Conservation (phyloP, 345 rosid species). For the Eucalyptus lansdowneana region DNA sequence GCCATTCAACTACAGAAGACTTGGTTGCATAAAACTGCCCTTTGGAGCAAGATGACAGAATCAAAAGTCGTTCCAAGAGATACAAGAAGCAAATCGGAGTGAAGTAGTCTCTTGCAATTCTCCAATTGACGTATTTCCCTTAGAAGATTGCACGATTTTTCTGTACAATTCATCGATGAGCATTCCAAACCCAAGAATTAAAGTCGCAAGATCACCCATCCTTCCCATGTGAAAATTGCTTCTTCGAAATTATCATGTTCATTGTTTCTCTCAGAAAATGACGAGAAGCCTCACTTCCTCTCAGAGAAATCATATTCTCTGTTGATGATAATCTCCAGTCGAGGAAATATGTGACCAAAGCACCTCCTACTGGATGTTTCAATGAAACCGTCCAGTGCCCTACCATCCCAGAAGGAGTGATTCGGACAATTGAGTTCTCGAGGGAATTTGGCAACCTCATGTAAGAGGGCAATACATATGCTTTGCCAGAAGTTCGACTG, state of each 20-base stretch:
- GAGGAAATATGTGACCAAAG: conserved; percentile 14
- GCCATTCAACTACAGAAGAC: conserved; percentile 26
- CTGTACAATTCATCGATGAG: not conserved
- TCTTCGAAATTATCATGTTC: not conserved
- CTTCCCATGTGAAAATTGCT: conserved; percentile 11
- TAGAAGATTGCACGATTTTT: not conserved
- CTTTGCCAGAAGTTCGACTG: not conserved
- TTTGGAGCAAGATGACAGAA: not conserved
- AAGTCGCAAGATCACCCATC: conserved; percentile 12
- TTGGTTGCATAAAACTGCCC: conserved; percentile 4
- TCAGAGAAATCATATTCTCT: conserved; percentile 9
- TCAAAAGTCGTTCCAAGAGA: conserved; percentile 24
- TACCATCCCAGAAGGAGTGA: not conserved
- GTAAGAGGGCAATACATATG: conserved; percentile 4
- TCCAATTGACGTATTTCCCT: conserved; percentile 14
- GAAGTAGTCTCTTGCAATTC: conserved; percentile 2
- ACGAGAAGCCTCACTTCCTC: conserved; percentile 7
- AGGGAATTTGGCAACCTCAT: conserved; percentile 19
- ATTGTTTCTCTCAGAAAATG: conserved; percentile 4
- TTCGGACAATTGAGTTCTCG: not conserved
- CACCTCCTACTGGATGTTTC: not conserved
- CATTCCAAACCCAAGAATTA: conserved; percentile 28
- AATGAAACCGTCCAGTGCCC: not conserved
- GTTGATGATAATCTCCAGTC: conserved; percentile 15
- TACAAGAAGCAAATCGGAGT: conserved; percentile 33